phyloP scores from a whole-genome alignment of 2,329 filamentous ascomycete genomes.

The Ophiostoma triangulosporum region DNA sequence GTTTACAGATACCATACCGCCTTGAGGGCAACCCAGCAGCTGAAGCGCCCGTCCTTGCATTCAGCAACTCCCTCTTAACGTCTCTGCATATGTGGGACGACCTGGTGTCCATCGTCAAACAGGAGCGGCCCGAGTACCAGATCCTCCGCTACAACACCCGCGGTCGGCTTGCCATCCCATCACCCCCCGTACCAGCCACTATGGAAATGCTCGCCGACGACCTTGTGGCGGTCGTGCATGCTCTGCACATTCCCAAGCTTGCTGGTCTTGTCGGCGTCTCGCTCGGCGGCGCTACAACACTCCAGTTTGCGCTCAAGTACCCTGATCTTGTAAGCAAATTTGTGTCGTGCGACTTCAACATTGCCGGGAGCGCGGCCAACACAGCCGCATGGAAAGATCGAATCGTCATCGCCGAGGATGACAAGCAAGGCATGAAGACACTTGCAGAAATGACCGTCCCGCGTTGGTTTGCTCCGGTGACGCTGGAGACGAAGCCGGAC shows the following conservation, averaged over 20 bases:
- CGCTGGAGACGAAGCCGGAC: conserved; percentile 30
- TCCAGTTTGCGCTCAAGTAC: conserved; percentile 57
- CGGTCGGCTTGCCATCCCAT: conserved; percentile 43
- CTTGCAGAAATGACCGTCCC: conserved; percentile 59
- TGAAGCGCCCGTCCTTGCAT: conserved; percentile 57
- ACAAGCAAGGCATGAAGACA: conserved; percentile 38
- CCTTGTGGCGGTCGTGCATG: conserved; percentile 49
- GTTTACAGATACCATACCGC: conserved; percentile 55
- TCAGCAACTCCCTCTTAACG: conserved; percentile 70
- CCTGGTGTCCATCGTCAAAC: conserved; percentile 49
- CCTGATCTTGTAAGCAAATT: conserved; percentile 46
- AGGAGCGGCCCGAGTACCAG: conserved; percentile 49
- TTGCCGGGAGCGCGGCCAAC: conserved; percentile 57
- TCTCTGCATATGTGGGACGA: conserved; percentile 70
- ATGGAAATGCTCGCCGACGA: conserved; percentile 57
- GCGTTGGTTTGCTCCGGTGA: conserved; percentile 62
- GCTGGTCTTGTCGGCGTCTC: conserved; percentile 62
- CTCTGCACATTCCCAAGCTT: conserved; percentile 53
- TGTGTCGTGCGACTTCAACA: conserved; percentile 69
- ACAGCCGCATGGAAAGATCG: conserved; percentile 69
- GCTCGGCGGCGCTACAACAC: conserved; percentile 65
- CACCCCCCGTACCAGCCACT: conserved; percentile 36
- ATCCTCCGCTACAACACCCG: conserved; percentile 68
- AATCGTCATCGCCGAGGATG: conserved; percentile 50
- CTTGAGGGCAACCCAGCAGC: conserved; percentile 59